Conservation (phyloP, 2,329 filamentous ascomycete species). For the Periconia sp. region DNA sequence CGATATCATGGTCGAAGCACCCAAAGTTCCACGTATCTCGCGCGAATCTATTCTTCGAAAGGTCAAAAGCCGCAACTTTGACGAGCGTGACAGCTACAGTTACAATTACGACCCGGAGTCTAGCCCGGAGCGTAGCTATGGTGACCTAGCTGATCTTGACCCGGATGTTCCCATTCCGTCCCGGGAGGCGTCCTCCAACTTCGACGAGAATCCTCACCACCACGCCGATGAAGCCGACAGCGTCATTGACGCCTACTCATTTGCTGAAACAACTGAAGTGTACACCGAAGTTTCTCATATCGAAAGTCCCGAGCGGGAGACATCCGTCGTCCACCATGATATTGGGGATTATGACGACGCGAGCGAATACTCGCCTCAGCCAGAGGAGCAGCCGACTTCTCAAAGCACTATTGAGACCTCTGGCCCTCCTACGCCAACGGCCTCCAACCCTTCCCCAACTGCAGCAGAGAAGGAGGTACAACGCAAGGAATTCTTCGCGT, state of each 20-base stretch:
- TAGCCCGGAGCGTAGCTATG: conserved; percentile 62
- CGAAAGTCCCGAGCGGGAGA: conserved; percentile 52
- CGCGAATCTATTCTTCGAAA: conserved; percentile 91
- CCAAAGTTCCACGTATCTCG: conserved; percentile 80
- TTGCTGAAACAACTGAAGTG: conserved; percentile 63
- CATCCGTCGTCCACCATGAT: conserved; percentile 63
- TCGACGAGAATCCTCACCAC: conserved; percentile 65
- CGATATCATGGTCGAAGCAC: conserved; percentile 53
- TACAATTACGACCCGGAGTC: conserved; percentile 53
- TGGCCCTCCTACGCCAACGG: conserved; percentile 55
- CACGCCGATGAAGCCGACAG: conserved; percentile 60
- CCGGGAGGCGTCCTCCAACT: conserved; percentile 70
- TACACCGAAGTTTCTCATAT: conserved; percentile 57
- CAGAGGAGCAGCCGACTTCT: conserved; percentile 41
- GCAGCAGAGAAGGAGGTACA: conserved; percentile 36
- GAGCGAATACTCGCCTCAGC: conserved; percentile 61
- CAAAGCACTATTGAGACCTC: conserved; percentile 48
- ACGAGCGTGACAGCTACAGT: conserved; percentile 48
- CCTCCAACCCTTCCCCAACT: conserved; percentile 30
- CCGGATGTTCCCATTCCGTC: conserved; percentile 91
- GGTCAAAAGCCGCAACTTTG: conserved; percentile 70
- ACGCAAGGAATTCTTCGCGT: conserved; percentile 54
- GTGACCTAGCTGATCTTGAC: conserved; percentile 67
- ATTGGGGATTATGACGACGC: conserved; percentile 57
- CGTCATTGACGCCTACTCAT: conserved; percentile 66